phyloP scores from a whole-genome alignment of 306 rosid species.

The Prunus mongolica region DNA sequence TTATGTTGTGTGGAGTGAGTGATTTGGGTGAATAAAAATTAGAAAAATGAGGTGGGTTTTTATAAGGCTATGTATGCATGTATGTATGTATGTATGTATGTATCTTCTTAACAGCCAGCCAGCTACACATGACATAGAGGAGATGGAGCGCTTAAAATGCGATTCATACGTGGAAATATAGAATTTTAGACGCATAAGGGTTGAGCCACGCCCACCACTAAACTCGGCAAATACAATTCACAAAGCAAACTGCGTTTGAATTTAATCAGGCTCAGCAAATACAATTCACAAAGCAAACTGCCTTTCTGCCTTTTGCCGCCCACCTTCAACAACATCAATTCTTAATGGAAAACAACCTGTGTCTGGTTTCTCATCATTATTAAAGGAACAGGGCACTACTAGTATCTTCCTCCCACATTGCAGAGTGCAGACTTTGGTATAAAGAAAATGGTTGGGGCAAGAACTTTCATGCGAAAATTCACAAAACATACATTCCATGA shows the following conservation, averaged over 20 bases:
- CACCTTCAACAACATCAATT: background rate
- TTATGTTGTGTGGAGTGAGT: background rate
- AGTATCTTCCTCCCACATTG: no score
- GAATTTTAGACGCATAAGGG: no score
- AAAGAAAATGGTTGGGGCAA: no score
- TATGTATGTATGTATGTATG: background rate
- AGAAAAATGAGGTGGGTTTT: background rate
- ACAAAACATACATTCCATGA: no score
- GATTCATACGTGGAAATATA: background rate
- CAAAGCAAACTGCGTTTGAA: background rate
- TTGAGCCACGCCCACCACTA: no score
- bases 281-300: background rate
- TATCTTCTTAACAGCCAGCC: no score
- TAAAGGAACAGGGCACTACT: background rate
- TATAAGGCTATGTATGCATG: no score
- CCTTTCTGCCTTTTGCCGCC: background rate
- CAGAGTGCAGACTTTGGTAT: no score
- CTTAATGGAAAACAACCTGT: background rate
- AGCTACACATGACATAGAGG: no score
- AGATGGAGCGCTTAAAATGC: background rate
- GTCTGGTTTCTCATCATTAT: background rate
- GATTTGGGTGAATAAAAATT: background rate
- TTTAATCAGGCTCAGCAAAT: no score
- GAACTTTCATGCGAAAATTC: no score
- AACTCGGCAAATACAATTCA: no score